These are phyloP conservation scores for Oxytropis ochrocephala DNA, from an alignment of 306 rosid species.

Conservation along the genomic window DNA sequence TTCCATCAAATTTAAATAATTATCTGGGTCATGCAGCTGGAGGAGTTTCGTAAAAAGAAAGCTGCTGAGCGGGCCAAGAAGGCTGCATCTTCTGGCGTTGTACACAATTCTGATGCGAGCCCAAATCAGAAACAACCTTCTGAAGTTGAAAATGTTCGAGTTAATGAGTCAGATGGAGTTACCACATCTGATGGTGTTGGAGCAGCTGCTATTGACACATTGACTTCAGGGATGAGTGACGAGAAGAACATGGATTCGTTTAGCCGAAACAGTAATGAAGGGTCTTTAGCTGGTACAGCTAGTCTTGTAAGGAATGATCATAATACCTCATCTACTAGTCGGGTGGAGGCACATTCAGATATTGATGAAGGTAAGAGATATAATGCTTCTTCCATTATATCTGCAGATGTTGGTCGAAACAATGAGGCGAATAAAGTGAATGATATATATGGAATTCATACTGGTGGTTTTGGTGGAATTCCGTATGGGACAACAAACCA, in stretches of 20 bases:
- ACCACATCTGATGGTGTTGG: conserved; percentile 57
- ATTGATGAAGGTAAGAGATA: conserved; percentile 35
- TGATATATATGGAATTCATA: conserved; percentile 26
- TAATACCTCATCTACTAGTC: conserved; percentile 29
- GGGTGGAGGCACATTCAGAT: conserved; percentile 30
- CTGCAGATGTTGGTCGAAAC: conserved; percentile 31
- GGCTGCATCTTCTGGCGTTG: conserved; percentile 39
- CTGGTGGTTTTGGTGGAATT: conserved; percentile 27
- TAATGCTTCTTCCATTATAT: conserved; percentile 27
- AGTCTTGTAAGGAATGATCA: conserved; percentile 27
- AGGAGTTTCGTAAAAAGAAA: conserved; percentile 92
- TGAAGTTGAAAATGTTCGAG: conserved; percentile 56
- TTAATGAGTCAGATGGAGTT: conserved; percentile 50
- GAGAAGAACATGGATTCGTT: conserved; percentile 27
- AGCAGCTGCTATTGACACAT: conserved; percentile 27
- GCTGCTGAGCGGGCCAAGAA: conserved; percentile 82
- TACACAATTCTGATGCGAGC: conserved; percentile 36
- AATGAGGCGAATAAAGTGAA: conserved; percentile 27
- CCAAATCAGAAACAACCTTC: conserved; percentile 46
- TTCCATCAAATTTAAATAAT: conserved; percentile 3
- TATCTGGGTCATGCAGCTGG: conserved; percentile 54
- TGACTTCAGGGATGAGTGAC: conserved; percentile 29
- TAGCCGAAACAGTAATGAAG: conserved; percentile 36
- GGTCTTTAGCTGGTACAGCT: conserved; percentile 24
- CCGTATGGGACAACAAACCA: conserved; percentile 34